Evolutionary conservation across 371 early-diverging fungal species (phyloP).

Genomic region (Dentiscutata heterogama): DNA sequence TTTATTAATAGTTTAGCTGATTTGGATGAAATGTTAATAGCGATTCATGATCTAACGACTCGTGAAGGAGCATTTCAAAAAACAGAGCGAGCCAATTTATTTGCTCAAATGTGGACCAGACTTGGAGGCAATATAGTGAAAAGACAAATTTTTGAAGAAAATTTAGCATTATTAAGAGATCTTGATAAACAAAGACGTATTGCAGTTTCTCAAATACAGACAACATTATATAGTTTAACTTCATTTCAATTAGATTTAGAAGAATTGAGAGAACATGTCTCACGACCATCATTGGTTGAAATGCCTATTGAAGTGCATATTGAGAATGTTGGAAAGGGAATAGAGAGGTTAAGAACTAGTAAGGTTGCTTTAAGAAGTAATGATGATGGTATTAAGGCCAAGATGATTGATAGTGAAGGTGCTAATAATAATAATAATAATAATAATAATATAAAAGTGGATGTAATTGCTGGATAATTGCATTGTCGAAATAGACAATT

Average conservation of each 20-base stretch:
- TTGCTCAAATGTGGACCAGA: constrained; percentile 54
- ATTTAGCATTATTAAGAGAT: constrained; percentile 53
- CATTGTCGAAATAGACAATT: no score
- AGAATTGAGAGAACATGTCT: constrained; percentile 59
- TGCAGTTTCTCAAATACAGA: constrained; percentile 53
- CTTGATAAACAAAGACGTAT: constrained; percentile 55
- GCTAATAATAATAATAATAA: constrained; percentile 13
- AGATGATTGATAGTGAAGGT: neutral
- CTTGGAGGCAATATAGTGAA: constrained; percentile 53
- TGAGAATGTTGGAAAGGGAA: constrained; percentile 60
- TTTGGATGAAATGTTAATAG: constrained; percentile 56
- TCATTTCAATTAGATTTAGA: constrained; percentile 62
- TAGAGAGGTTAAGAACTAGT: constrained; percentile 56
- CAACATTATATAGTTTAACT: constrained; percentile 59
- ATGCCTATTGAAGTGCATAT: constrained; percentile 61
- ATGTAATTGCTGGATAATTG: no score
- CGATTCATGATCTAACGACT: constrained; percentile 58
- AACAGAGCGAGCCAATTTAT: constrained; percentile 51
- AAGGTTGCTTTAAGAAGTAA: constrained; percentile 51
- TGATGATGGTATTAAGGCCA: neutral
- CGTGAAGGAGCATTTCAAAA: constrained; percentile 57
- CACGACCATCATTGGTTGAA: constrained; percentile 54
- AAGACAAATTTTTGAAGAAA: constrained; percentile 55
- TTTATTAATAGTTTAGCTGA: constrained; percentile 54
- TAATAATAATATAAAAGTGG: neutral